phyloP scores from a whole-genome alignment of 192 early-diverging fungal species.

The Phlyctochytrium arcticum region DNA sequence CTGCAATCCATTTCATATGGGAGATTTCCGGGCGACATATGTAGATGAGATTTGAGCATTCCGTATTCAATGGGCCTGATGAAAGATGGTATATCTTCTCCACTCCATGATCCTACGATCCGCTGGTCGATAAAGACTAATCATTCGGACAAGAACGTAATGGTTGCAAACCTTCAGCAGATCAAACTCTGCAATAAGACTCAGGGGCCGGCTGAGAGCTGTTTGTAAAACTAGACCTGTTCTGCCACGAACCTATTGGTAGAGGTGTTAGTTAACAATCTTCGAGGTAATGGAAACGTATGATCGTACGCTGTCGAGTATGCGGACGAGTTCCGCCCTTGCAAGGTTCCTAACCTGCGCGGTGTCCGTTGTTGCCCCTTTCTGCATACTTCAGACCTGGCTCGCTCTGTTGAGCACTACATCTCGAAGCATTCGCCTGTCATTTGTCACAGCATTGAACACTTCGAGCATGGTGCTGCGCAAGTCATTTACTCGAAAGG shows the following conservation, averaged over 20 bases:
- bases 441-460: no score
- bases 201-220: conserved; percentile 75
- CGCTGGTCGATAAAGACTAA: neutral
- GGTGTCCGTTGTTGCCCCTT: no score
- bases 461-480: no score
- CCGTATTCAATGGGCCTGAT: conserved; percentile 60
- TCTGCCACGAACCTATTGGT: conserved; percentile 86
- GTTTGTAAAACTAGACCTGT: conserved; percentile 90
- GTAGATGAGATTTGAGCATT: conserved; percentile 75
- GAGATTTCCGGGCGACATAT: conserved; percentile 72
- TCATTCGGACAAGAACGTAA: neutral
- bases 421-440: no score
- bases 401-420: no score
- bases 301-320: no score
- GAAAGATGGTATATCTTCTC: conserved; percentile 89
- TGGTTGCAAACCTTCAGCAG: conserved; percentile 67
- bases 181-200: conserved; percentile 82
- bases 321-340: no score
- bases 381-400: no score
- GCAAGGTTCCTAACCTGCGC: no score
- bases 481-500: no score
- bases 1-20: conserved; percentile 47
- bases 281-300: no score
- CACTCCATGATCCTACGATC: conserved; percentile 83
- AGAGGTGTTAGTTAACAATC: no score